A percentile compares a stretch with the other conserved stretches of the same genome.
Evolutionary conservation across 768 basidiomycete species (phyloP).

Genomic region (Tricholoma flavovirens): DNA sequence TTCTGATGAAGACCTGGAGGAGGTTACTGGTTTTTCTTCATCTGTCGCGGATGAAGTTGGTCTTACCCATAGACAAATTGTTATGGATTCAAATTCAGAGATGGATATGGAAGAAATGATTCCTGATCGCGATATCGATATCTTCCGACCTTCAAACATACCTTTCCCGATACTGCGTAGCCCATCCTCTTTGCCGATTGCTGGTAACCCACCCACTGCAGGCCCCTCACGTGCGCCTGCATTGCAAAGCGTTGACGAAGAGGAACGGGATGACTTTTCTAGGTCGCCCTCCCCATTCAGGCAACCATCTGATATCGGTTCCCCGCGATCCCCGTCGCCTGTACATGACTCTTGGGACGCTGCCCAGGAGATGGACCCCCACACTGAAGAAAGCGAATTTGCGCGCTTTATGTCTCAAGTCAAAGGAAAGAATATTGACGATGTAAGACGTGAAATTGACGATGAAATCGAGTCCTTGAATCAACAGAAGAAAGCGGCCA

Average conservation of each 20-base stretch:
- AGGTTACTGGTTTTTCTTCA: neutral
- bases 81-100: slow-evolving; percentile 22
- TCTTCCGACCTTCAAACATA: neutral
- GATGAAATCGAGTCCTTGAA: slow-evolving; percentile 82
- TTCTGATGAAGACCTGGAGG: neutral
- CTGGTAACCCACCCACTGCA: neutral
- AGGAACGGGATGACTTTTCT: slow-evolving; percentile 25
- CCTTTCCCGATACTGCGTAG: neutral
- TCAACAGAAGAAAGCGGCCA: slow-evolving; percentile 78
- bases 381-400: slow-evolving; percentile 82
- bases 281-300: slow-evolving; percentile 28
- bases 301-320: slow-evolving; percentile 12
- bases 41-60: neutral
- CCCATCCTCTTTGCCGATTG: neutral
- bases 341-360: slow-evolving; percentile 62
- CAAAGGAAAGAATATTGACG: slow-evolving; percentile 77
- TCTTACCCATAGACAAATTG: neutral
- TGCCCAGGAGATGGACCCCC: slow-evolving; percentile 78
- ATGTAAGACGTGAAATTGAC: slow-evolving; percentile 84
- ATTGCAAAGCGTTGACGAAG: slow-evolving; percentile 11
- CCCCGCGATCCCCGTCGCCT: slow-evolving; percentile 20
- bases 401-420: slow-evolving; percentile 90
- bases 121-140: neutral
- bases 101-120: slow-evolving; percentile 41
- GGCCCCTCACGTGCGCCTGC: slow-evolving; percentile 19